Evolutionary conservation across 2,329 filamentous ascomycete genomes (phyloP), one percentile per base, ranked within the genome.

Genomic region (Pseudocercospora vitis): DNA sequence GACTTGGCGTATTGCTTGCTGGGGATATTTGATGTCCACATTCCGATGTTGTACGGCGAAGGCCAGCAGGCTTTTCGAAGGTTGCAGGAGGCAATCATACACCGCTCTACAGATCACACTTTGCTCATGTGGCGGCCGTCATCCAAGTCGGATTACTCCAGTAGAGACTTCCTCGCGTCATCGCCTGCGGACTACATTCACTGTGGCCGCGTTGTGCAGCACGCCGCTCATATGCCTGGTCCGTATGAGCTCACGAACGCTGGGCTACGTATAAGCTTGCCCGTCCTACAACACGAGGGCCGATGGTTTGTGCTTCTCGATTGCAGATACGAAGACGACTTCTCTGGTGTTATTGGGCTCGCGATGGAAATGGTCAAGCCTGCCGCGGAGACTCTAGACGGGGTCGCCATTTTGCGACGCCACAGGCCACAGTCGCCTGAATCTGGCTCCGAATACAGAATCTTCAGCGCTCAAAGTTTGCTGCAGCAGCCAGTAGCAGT

Each of bases 1-100:
- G 57, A 61, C 40, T 14, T 39, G 12, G 58, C 58, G 2, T 61
- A 61, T 39, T 50, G 46, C 29, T 47, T 60, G 14, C 52, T 58
- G 39, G 57, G 59, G 7, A 48, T 60, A n/a, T 60, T 60, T 24
- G 55, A 54, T 21, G 57, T 61, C 18, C 58, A 58, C 26, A 56
- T 60, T 50, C 55, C 57, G 7, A 11, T 62, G n/a, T 44, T 54
- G 4, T 56, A 60, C 18, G 55, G 59, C 2, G 59, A 60, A 4
- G 23, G 35, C 1, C 52, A 54, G 31, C 52, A 47, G 3, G 24
- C 60, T 8, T 62, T 58, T 31, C 24, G 35, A 11, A 50, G 59
- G 35, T 35, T 62, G 23, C 56, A 59, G 49, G 55, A 59, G 47
- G 56, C 55, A 16, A 54, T 61, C 23, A 56, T 59, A 14, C 57